Evolutionary conservation across 192 early-diverging fungal genomes (phyloP).

Genomic region (Coemansia sp.): DNA sequence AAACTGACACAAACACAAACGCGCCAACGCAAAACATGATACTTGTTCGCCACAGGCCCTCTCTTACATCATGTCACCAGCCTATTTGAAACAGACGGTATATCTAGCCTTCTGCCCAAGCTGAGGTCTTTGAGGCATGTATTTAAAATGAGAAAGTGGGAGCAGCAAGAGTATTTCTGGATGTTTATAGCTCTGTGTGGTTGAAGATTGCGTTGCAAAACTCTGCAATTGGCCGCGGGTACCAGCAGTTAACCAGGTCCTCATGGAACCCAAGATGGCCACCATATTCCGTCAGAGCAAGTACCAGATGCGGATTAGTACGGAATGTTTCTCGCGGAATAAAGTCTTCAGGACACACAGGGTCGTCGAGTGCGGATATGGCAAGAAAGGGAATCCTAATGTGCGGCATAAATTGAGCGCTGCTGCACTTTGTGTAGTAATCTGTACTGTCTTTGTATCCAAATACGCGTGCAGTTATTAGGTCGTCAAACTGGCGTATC

Average conservation of each 20-base stretch:
- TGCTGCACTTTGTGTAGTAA: slow-evolving; percentile 73
- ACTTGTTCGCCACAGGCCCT: no score
- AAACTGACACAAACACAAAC: no score
- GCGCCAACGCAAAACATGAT: no score
- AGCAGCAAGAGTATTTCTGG: background rate
- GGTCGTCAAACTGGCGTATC: slow-evolving; percentile 85
- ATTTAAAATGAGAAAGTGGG: no score
- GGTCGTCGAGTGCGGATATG: slow-evolving; percentile 86
- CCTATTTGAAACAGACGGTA: no score
- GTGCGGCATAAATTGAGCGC: slow-evolving; percentile 58
- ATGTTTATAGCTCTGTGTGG: slow-evolving; percentile 1
- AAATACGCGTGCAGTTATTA: slow-evolving; percentile 70
- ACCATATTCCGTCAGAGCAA: slow-evolving; percentile 79
- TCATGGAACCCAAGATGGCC: slow-evolving; percentile 94
- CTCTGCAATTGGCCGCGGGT: slow-evolving; percentile 66
- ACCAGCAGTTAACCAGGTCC: slow-evolving; percentile 58
- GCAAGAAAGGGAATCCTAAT: slow-evolving; percentile 83
- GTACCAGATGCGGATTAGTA: slow-evolving; percentile 75
- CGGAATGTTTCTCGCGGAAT: slow-evolving; percentile 74
- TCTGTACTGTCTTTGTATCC: slow-evolving; percentile 82
- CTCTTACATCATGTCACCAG: no score
- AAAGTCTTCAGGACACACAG: slow-evolving; percentile 68
- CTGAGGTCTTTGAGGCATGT: no score
- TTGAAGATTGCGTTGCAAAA: slow-evolving; percentile 62
- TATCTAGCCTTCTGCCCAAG: no score